phyloP scores from a whole-genome alignment of 2,329 filamentous ascomycete genomes.

The Hypoxylon sp. region DNA sequence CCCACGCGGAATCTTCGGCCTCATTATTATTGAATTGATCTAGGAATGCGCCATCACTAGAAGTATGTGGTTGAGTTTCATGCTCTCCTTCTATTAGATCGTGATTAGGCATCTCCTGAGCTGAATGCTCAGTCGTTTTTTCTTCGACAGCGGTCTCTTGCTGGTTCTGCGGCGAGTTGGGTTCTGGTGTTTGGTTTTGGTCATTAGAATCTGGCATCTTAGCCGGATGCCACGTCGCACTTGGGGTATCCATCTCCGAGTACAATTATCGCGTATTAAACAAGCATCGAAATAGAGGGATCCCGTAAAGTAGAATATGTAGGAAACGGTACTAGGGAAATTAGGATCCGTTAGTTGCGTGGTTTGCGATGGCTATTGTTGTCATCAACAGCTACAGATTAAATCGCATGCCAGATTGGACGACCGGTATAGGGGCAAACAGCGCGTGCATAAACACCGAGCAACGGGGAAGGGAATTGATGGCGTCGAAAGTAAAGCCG shows the following conservation, averaged over 20 bases:
- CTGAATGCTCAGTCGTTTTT: slow-evolving; percentile 23
- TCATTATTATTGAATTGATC: slow-evolving; percentile 50
- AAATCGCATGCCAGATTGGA: slow-evolving; percentile 39
- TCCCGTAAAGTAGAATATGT: slow-evolving; percentile 32
- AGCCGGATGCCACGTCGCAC: slow-evolving; percentile 66
- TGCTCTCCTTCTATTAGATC: slow-evolving; percentile 36
- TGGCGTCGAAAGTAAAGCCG: slow-evolving; percentile 25
- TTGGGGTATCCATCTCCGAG: slow-evolving; percentile 59
- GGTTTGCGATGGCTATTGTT: slow-evolving; percentile 21
- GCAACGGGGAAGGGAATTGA: slow-evolving; percentile 22
- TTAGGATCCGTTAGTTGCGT: slow-evolving; percentile 40
- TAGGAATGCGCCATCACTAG: slow-evolving; percentile 43
- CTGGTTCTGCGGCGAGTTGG: slow-evolving; percentile 31
- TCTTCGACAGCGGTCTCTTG: slow-evolving; percentile 26
- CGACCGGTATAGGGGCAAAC: slow-evolving; percentile 32
- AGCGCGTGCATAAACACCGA: slow-evolving; percentile 23
- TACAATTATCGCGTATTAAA: slow-evolving; percentile 56
- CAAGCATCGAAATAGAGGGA: slow-evolving; percentile 47
- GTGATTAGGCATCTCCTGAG: slow-evolving; percentile 35
- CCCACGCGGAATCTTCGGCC: slow-evolving; percentile 50
- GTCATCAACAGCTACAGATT: slow-evolving; percentile 22
- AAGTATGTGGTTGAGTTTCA: slow-evolving; percentile 28
- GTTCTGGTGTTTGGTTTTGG: slow-evolving; percentile 39
- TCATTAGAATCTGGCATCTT: slow-evolving; percentile 62
- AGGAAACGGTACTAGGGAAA: slow-evolving; percentile 43